Evolutionary conservation across 2,329 filamentous ascomycete species (phyloP), one percentile per base, ranked within the genome.

Genomic region (Cladosporium sp.): DNA sequence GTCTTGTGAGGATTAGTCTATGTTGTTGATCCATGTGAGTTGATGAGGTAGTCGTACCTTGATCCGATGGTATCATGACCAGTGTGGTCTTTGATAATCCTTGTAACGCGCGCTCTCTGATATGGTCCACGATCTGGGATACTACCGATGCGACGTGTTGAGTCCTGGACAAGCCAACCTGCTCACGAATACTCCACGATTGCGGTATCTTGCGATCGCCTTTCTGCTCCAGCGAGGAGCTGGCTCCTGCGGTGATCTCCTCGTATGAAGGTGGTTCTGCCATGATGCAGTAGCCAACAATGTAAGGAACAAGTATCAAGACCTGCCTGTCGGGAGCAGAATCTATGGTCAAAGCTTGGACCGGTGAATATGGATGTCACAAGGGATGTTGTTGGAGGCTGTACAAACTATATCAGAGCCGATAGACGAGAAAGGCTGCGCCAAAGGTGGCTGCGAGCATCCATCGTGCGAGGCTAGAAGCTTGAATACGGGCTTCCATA

Each of bases 131-230:
- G 20, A 69, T 42, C 39, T 63, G 69, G 15, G 62, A 59, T 9
- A 70, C 66, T 15, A 71, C 45, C 25, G 65, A 63, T 30, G 67
- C 66, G n/a, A 72, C 69, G 59, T 71, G 68, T 54, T 69, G 67
- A 14, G 63, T 63, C 50, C 69, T 64, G 15, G 68, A 71, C 34
- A 64, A 55, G 22, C 62, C 64, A 40, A 70, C 63, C 61, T 72
- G 67, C 34, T 69, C 65, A 15, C 65, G 59, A 28, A 72, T 66
- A 56, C 60, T 71, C 58, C 67, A 64, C 17, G 59, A 61, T 14
- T 64, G 63, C n/a, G 54, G 40, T 20, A 15, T 55, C 19, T 67
- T 67, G 11, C 58, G 37, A 17, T 65, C 61, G 17, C 52, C 56
- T 52, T 47, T 62, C 12, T 43, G 15, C 43, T 47, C 59, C 12